Evolutionary conservation across 2,329 filamentous ascomycete genomes (phyloP), one percentile per base, ranked within the genome.

Genomic region (Ceratocystis colombiana): DNA sequence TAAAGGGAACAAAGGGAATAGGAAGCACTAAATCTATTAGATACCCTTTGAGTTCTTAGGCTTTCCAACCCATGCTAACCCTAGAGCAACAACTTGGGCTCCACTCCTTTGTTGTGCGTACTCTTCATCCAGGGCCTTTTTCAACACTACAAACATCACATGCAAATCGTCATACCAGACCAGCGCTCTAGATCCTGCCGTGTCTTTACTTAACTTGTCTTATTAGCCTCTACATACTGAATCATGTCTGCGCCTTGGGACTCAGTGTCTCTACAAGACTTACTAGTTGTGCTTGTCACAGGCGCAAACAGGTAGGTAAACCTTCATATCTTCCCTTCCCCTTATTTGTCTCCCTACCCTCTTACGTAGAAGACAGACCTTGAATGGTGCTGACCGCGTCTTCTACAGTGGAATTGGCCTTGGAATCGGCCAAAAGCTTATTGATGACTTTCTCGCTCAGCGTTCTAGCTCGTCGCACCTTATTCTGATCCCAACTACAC

Each of bases 401-500:
- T 12, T 30, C 20, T 59, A 4, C 75, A 96, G 93, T 74, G 93
- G 93, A 68, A 85, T 96, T 57, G 93, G 93, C 57, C 88, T 93
- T 71, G 87, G 88, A 66, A 91, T 89, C 70, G 89, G 88, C 74
- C 85, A 88, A 72, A 89, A 90, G 68, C 81, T 96, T 66, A 93
- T 96, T 71, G 90, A 96, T 78, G 89, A 96, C 72, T 96, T 96
- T 78, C 84, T 96, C 68, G 78, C 80, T 68, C 84, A 84, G 12
- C 85, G 84, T 45, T 83, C 88, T 37, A 79, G 84, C 62, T 79
- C 80, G 37, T 82, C 89, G 67, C 84, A 88, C 72, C 83, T 97
- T 57, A 83, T 90, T 70, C 80, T 96, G 65, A 84, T 96, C 69
- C 86, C 90, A 69, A 96, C 90, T 5, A 96, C 93, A 0, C 88